Conservation (phyloP, 345 rosid species). For the Pistacia integerrima region DNA sequence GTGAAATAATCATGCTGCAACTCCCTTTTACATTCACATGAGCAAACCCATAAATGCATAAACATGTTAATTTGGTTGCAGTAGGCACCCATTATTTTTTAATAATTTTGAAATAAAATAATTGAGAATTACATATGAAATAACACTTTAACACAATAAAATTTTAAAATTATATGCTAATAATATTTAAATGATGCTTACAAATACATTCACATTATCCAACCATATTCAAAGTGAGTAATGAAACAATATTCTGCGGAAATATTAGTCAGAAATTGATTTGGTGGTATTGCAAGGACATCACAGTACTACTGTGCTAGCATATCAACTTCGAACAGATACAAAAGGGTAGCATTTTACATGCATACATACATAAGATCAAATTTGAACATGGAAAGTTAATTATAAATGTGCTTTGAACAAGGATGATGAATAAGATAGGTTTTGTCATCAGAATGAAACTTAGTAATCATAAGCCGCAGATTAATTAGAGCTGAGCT, state of each 20-base stretch:
- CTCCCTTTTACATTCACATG: neutral
- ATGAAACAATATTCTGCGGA: too few relatives aligned
- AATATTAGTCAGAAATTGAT: too few relatives aligned
- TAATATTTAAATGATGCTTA: neutral
- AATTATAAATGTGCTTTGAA: neutral
- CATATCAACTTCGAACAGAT: too few relatives aligned
- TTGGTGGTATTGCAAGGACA: neutral
- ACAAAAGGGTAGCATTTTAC: too few relatives aligned
- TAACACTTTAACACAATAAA: too few relatives aligned
- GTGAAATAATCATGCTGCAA: neutral
- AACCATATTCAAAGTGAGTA: neutral
- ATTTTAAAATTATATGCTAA: neutral
- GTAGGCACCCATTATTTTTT: too few relatives aligned
- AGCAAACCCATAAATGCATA: neutral
- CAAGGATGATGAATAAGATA: neutral
- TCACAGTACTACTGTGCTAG: too few relatives aligned
- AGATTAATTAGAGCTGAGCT: neutral
- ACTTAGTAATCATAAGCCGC: neutral
- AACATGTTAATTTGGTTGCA: too few relatives aligned
- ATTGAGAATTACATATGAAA: too few relatives aligned
- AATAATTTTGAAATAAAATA: too few relatives aligned
- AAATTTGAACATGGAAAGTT: neutral
- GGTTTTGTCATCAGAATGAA: neutral
- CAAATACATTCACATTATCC: too few relatives aligned
- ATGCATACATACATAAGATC: too few relatives aligned